Evolutionary conservation across 495 filamentous ascomycete species (phyloP).

Genomic region (Zalerion maritima): DNA sequence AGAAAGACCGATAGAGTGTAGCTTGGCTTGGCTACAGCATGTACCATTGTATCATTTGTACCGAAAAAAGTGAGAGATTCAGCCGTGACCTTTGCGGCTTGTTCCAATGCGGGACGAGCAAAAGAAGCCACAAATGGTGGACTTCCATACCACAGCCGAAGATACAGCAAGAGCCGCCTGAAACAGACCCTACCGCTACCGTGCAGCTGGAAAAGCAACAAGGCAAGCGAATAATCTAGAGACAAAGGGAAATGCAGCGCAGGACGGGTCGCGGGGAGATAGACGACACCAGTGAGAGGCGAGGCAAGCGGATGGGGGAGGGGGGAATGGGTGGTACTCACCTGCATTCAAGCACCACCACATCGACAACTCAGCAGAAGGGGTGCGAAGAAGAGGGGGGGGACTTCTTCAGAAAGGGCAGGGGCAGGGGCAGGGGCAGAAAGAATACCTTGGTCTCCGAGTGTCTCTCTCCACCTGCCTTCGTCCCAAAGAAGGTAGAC

Average conservation of each 20-base stretch:
- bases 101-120: conserved; percentile 24
- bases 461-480: too few relatives aligned
- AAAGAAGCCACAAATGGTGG: conserved; percentile 27
- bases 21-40: too few relatives aligned
- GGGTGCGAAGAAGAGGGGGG: conserved; percentile 9
- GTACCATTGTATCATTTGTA: too few relatives aligned
- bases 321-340: conserved; percentile 6
- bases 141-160: conserved; percentile 26
- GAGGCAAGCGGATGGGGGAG: conserved; percentile 5
- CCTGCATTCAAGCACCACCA: conserved; percentile 5
- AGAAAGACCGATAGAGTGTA: too few relatives aligned
- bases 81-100: too few relatives aligned
- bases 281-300: conserved; percentile 9
- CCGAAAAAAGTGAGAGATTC: too few relatives aligned
- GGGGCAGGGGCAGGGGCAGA: too few relatives aligned
- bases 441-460: too few relatives aligned
- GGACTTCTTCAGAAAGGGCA: conserved; percentile 2
- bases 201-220: conserved; percentile 31
- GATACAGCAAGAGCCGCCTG: conserved; percentile 29
- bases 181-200: conserved; percentile 34
- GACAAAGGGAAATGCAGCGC: conserved; percentile 12
- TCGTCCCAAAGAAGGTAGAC: too few relatives aligned
- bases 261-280: too few relatives aligned
- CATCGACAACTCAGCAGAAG: conserved; percentile 9
- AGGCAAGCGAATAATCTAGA: conserved; percentile 27